Percentiles rank a stretch among this genome's conserved stretches.
phyloP scores from a whole-genome alignment of 139 green algal genomes.

The Chlorella vulgaris region DNA sequence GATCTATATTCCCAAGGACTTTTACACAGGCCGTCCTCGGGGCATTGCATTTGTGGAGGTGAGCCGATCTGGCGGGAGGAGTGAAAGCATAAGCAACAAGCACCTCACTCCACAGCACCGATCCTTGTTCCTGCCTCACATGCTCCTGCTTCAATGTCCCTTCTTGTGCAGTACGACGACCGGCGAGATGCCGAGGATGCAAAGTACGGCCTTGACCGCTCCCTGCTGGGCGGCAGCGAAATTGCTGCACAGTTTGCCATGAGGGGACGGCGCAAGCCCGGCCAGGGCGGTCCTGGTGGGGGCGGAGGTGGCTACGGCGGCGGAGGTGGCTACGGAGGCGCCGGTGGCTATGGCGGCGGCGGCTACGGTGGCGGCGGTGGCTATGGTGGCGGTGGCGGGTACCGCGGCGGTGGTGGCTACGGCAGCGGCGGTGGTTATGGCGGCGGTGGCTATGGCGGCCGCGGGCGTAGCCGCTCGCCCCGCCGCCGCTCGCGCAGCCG shows the following conservation, averaged over 20 bases:
- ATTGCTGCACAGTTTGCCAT: conserved; percentile 35
- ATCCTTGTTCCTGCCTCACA: neutral
- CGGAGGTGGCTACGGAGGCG: neutral
- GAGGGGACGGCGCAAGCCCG: conserved; percentile 16
- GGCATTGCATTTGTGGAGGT: conserved; percentile 69
- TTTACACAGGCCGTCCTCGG: conserved; percentile 39
- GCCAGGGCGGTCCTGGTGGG: neutral
- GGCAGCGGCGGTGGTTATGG: neutral
- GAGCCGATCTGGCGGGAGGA: neutral
- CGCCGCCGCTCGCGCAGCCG: neutral
- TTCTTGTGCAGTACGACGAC: conserved; percentile 42
- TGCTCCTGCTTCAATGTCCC: neutral
- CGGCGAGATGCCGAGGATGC: conserved; percentile 59
- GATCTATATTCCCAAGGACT: conserved; percentile 38
- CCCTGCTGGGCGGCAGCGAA: conserved; percentile 21
- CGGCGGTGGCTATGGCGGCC: neutral
- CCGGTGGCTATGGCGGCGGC: neutral
- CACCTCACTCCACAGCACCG: neutral
- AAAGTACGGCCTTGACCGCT: conserved; percentile 35
- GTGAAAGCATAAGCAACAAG: neutral
- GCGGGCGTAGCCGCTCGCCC: conserved; percentile 9
- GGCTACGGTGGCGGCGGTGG: conserved; percentile 16
- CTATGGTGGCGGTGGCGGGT: conserved; percentile 3
- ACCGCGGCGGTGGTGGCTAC: neutral
- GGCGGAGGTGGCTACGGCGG: neutral